Evolutionary conservation across 208 protist genomes (phyloP).

Genomic region (Balamuthia mandrillaris): DNA sequence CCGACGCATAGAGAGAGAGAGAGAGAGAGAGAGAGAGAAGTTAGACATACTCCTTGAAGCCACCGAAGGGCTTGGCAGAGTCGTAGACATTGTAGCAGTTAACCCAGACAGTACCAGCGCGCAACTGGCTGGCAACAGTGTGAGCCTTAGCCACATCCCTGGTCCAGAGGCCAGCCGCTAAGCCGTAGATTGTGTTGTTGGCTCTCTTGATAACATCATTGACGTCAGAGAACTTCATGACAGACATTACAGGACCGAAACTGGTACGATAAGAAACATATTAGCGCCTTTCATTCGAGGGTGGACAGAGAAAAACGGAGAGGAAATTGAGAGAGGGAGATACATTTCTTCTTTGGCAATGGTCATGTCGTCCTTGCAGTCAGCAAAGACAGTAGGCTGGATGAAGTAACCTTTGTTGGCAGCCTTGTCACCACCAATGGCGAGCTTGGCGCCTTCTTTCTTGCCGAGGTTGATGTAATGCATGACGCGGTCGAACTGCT

Average conservation of each 20-base stretch:
- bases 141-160: conserved; percentile 73
- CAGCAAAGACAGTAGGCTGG: conserved; percentile 77
- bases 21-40: too few species aligned
- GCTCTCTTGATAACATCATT: conserved; percentile 77
- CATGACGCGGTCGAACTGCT: conserved; percentile 75
- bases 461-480: conserved; percentile 77
- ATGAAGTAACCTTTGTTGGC: conserved; percentile 79
- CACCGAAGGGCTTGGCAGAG: conserved; percentile 75
- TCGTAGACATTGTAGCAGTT: conserved; percentile 83
- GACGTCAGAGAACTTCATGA: conserved; percentile 79
- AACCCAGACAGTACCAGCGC: conserved; percentile 82
- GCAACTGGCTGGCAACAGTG: conserved; percentile 53
- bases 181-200: conserved; percentile 78
- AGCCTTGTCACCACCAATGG: conserved; percentile 62
- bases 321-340: neutral
- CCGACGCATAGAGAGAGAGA: too few species aligned
- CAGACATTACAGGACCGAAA: conserved; percentile 82
- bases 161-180: conserved; percentile 81
- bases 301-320: too few species aligned
- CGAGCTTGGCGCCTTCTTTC: conserved; percentile 74
- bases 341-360: conserved; percentile 76
- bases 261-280: conserved; percentile 47
- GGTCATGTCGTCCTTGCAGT: conserved; percentile 74
- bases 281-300: neutral
- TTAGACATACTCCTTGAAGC: conserved; percentile 79